Base-by-base conservation (phyloP, 495 filamentous ascomycete genomes). In the Bombardia bombarda region DNA sequence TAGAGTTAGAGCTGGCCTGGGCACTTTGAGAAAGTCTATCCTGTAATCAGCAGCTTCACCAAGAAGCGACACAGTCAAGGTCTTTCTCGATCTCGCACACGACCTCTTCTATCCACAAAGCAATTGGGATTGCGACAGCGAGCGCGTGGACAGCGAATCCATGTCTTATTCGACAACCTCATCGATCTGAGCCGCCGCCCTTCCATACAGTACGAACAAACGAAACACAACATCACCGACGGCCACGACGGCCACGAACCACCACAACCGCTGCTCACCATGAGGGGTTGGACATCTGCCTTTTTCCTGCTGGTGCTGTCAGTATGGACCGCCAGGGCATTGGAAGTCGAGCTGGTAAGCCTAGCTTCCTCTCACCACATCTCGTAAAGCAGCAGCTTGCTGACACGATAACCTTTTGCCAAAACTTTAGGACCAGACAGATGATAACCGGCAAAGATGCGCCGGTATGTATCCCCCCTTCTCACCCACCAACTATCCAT, bases 371-470 rank as follows among this genome's bases (percentile, higher is more conserved):
- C 12, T 17, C 10, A 32, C 25, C 14, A 13, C 7, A 12, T 18
- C n/a, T 7, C 16, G 22, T 3, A 5, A 16, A 12, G 3, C 4
- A 10, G 26, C 6, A 10, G 26, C 16, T 44, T 30, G 24, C 45
- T 31, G 25, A 38, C 23, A 19, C 46, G 13, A 28, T 42, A 24
- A 45, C 34, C 26, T 19, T 23, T 16, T 35, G 14, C 10, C 13
- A 34, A 33, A 42, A 24, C 20, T 19, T 56, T 19, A 89, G 83
- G 79, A 84, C 61, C 73, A 92, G 58, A 79, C 82, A 51, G 77
- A 86, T 28, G 74, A 82, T 22, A 83, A 87, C 62, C 67, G 77
- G 51, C 86, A 95, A 66, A 77, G 84, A 82, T 99, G 92, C 68
- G 82, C 86, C 58, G 67, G 66, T 70, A 57, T 39, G 62, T 10